Conservation (phyloP, 129 eudicot genomes). For the Tagetes erecta region DNA sequence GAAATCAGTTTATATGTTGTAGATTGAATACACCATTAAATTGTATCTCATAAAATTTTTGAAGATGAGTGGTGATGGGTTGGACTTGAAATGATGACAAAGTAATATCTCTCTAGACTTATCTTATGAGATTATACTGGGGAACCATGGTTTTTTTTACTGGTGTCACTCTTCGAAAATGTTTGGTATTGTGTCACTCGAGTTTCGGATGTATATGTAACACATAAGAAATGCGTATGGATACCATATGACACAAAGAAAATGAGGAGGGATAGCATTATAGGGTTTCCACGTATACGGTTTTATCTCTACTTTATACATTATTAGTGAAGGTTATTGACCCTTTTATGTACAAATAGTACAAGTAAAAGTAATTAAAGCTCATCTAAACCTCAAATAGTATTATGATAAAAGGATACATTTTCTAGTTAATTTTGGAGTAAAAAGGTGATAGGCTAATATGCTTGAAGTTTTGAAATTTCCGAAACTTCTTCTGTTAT, state of each 20-base stretch:
- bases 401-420: background rate
- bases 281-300: too few species aligned
- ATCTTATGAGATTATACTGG: too few species aligned
- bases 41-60: background rate
- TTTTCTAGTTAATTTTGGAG: background rate
- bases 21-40: background rate
- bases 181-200: background rate
- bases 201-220: too few species aligned
- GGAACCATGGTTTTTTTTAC: background rate
- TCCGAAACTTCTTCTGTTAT: too few species aligned
- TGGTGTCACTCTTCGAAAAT: background rate
- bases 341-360: background rate
- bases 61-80: background rate
- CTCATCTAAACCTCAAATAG: background rate
- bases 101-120: too few species aligned
- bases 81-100: too few species aligned
- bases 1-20: conserved; percentile 9
- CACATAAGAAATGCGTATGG: too few species aligned
- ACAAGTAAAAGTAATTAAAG: background rate
- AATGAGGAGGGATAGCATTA: too few species aligned
- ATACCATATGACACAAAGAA: too few species aligned
- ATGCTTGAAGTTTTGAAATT: too few species aligned
- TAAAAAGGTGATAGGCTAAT: too few species aligned
- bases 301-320: too few species aligned
- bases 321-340: background rate